phyloP scores from a whole-genome alignment of 192 early-diverging fungal species.

The Rhizoclosmatium globosum region DNA sequence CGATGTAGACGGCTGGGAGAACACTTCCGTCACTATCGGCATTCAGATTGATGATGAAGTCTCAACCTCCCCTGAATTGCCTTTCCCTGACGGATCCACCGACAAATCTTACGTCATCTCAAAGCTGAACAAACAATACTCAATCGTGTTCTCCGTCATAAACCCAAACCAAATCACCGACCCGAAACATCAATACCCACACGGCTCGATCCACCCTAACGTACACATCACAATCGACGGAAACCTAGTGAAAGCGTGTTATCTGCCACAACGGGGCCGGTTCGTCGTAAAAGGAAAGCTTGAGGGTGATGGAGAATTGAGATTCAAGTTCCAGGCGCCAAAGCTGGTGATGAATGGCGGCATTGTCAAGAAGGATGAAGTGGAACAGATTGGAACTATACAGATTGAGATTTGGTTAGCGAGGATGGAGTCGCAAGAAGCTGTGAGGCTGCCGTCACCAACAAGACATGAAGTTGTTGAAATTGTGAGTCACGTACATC shows the following conservation, averaged over 20 bases:
- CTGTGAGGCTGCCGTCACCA: not conserved
- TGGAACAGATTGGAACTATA: slow-evolving; percentile 5
- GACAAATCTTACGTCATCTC: not conserved
- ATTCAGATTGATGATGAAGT: slow-evolving; percentile 6
- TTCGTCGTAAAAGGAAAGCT: not conserved
- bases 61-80: not conserved
- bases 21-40: not conserved
- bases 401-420: slow-evolving; percentile 1
- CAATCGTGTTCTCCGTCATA: not conserved
- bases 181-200: not conserved
- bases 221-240: slow-evolving; percentile 12
- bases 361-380: not conserved
- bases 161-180: not conserved
- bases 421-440: not conserved
- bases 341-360: slow-evolving; percentile 6
- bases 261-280: not conserved
- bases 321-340: slow-evolving; percentile 15
- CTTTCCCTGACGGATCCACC: not conserved
- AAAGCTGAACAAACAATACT: slow-evolving; percentile 4
- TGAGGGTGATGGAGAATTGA: not conserved
- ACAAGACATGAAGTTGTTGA: slow-evolving; percentile 1
- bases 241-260: not conserved
- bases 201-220: not conserved
- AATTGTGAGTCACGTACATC: not conserved
- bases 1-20: not conserved